A percentile compares a stretch with the other conserved stretches of the same genome.
Conservation (phyloP, 495 filamentous ascomycete species). For the Entonaema liquescens region DNA sequence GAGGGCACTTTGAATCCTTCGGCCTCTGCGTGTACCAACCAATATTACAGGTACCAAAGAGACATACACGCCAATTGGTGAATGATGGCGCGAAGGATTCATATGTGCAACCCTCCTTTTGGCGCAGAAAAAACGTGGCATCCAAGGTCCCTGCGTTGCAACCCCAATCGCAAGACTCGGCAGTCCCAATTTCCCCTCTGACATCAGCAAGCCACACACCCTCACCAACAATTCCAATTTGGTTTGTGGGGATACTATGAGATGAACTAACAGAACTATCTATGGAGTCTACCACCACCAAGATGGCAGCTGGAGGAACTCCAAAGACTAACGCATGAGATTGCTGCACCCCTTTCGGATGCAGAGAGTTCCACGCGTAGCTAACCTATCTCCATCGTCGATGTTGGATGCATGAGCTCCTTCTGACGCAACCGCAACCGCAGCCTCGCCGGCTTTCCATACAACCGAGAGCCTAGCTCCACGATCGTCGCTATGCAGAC, state of each 20-base stretch:
- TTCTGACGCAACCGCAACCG: conserved; percentile 4
- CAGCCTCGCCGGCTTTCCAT: conserved; percentile 21
- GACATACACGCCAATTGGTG: conserved; percentile 19
- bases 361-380: too few relatives aligned
- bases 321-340: conserved; percentile 2
- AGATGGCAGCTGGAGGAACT: neutral
- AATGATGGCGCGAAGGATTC: conserved; percentile 31
- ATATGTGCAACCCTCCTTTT: conserved; percentile 36
- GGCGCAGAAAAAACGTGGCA: conserved; percentile 38
- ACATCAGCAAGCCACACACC: conserved; percentile 37
- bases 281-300: neutral
- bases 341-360: conserved; percentile 28
- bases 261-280: neutral
- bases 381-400: neutral
- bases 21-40: conserved; percentile 10
- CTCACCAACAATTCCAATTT: conserved; percentile 12
- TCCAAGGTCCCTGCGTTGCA: conserved; percentile 39
- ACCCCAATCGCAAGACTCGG: conserved; percentile 35
- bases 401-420: conserved; percentile 9
- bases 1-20: conserved; percentile 30
- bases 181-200: conserved; percentile 39
- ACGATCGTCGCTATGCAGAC: conserved; percentile 26
- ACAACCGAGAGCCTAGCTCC: conserved; percentile 22
- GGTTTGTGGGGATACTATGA: conserved; percentile 1
- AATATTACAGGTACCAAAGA: conserved; percentile 15